Evolutionary conservation across 345 rosid species (phyloP).

Genomic region (Brassica nigra): DNA sequence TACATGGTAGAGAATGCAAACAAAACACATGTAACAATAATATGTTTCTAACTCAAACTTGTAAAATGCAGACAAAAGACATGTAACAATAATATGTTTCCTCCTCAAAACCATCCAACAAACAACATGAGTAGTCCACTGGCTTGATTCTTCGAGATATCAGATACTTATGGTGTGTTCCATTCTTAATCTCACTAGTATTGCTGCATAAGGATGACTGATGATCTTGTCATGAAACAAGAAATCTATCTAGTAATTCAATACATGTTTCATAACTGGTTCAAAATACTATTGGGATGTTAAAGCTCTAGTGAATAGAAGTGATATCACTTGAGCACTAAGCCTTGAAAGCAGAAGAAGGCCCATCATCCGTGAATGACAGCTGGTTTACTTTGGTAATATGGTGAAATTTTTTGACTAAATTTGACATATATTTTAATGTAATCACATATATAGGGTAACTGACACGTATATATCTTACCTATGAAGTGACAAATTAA

Average conservation of each 20-base stretch:
- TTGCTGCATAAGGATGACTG: neutral
- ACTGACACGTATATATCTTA: neutral
- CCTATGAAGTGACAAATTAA: neutral
- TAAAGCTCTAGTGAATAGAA: neutral
- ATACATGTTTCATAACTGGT: neutral
- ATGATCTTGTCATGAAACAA: neutral
- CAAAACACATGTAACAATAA: slow-evolving; percentile 2
- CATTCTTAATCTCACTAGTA: neutral
- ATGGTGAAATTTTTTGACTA: neutral
- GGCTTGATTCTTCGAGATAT: neutral
- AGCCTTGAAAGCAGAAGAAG: neutral
- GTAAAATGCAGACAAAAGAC: slow-evolving; percentile 9
- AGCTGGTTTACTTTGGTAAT: neutral
- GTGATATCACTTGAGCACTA: neutral
- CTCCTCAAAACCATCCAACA: slow-evolving; percentile 21
- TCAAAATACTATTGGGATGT: neutral
- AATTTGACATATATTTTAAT: neutral
- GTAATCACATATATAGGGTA: neutral
- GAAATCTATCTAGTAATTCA: neutral
- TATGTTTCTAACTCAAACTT: slow-evolving; percentile 6
- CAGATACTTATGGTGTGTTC: neutral
- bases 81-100: slow-evolving; percentile 16
- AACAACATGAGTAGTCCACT: slow-evolving; percentile 8
- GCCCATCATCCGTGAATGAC: neutral
- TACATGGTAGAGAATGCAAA: neutral